Percentiles rank a stretch among this genome's conserved stretches.
Conservation (phyloP, 2,329 filamentous ascomycete genomes). For the Cladosporium sp. region DNA sequence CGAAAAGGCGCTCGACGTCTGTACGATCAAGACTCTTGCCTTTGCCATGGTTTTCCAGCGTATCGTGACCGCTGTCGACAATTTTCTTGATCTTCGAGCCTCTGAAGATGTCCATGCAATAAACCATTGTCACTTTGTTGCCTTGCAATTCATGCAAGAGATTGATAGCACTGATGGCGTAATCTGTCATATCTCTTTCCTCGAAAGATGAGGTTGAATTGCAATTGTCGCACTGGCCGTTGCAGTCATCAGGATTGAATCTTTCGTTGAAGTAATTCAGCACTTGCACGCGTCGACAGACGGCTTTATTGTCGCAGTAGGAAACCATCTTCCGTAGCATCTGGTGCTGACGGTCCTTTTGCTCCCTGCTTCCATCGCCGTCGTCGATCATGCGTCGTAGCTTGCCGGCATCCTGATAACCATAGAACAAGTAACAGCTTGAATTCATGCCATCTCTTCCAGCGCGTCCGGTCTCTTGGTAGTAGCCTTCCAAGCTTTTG, state of each 20-base stretch:
- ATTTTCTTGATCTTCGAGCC: slow-evolving; percentile 66
- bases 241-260: slow-evolving; percentile 67
- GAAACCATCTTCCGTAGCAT: slow-evolving; percentile 85
- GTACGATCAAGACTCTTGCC: slow-evolving; percentile 71
- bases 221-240: slow-evolving; percentile 85
- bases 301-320: slow-evolving; percentile 85
- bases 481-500: slow-evolving; percentile 96
- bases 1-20: slow-evolving; percentile 82
- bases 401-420: slow-evolving; percentile 72
- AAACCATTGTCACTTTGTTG: slow-evolving; percentile 69
- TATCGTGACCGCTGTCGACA: slow-evolving; percentile 55
- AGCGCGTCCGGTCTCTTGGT: slow-evolving; percentile 94
- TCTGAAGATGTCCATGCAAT: slow-evolving; percentile 82
- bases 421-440: slow-evolving; percentile 87
- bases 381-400: slow-evolving; percentile 80
- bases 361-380: slow-evolving; percentile 72
- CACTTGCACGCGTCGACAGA: slow-evolving; percentile 85
- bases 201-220: slow-evolving; percentile 70
- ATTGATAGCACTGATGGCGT: slow-evolving; percentile 70
- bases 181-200: slow-evolving; percentile 72
- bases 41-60: slow-evolving; percentile 63
- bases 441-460: slow-evolving; percentile 87
- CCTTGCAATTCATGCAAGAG: slow-evolving; percentile 63
- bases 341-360: slow-evolving; percentile 78
- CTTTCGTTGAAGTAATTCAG: slow-evolving; percentile 91